Conservation (phyloP, 176 grass and related monocot genomes). For the Oryza coarctata region DNA sequence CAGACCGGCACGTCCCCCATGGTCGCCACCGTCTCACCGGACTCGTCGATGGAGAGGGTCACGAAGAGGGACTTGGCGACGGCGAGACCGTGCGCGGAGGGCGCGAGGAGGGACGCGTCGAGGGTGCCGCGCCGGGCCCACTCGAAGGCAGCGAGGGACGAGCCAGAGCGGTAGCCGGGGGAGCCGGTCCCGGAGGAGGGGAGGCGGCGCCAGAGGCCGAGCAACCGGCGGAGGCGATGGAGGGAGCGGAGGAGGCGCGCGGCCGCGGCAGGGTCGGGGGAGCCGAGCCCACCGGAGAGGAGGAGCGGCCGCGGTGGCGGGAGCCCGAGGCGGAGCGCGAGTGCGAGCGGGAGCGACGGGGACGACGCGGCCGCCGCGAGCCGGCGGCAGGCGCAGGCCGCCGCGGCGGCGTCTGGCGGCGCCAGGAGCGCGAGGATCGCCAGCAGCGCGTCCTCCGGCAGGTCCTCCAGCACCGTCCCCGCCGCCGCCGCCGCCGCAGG, state of each 20-base stretch:
- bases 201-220: slow-evolving; percentile 59
- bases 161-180: not conserved
- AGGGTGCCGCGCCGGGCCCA: slow-evolving; percentile 54
- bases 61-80: slow-evolving; percentile 54
- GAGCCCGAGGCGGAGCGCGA: slow-evolving; percentile 44
- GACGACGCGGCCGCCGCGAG: slow-evolving; percentile 46
- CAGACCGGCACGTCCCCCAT: slow-evolving; percentile 39
- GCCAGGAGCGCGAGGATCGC: slow-evolving; percentile 47
- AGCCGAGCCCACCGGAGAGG: not conserved
- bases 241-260: slow-evolving; percentile 41
- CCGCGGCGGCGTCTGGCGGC: slow-evolving; percentile 41
- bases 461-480: slow-evolving; percentile 40
- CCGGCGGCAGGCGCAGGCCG: slow-evolving; percentile 37
- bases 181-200: not conserved
- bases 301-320: slow-evolving; percentile 15
- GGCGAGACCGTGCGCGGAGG: slow-evolving; percentile 4
- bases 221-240: slow-evolving; percentile 46
- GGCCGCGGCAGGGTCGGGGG: slow-evolving; percentile 10
- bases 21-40: slow-evolving; percentile 48
- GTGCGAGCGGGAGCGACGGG: slow-evolving; percentile 42
- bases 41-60: slow-evolving; percentile 40
- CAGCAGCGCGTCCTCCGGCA: slow-evolving; percentile 58
- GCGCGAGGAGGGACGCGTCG: slow-evolving; percentile 44
- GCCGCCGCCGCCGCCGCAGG: slow-evolving; percentile 13
- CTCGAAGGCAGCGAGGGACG: slow-evolving; percentile 58